These are phyloP conservation scores for Avicennia marina DNA, from an alignment of 257 asterid species.

Conservation along the genomic window DNA sequence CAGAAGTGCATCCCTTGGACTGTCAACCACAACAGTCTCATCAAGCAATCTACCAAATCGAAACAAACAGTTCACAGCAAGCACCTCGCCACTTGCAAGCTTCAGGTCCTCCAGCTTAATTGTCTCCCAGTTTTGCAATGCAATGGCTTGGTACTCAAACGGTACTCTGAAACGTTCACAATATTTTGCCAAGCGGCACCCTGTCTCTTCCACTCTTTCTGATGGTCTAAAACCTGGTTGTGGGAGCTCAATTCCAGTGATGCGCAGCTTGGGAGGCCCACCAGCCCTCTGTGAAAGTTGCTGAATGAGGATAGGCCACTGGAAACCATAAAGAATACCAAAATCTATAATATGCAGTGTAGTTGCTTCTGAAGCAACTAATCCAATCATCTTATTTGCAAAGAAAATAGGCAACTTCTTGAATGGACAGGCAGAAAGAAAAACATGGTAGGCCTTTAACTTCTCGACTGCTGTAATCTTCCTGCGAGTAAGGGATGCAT, in stretches of 20 bases:
- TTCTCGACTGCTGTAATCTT: conserved; percentile 67
- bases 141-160: conserved; percentile 71
- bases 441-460: conserved; percentile 77
- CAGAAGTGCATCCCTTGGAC: conserved; percentile 74
- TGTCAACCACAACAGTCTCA: conserved; percentile 58
- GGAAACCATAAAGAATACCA: conserved; percentile 81
- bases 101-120: conserved; percentile 66
- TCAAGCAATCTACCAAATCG: conserved; percentile 62
- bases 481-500: conserved; percentile 52
- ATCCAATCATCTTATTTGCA: conserved; percentile 54
- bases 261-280: conserved; percentile 76
- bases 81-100: conserved; percentile 51
- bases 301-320: conserved; percentile 85
- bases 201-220: conserved; percentile 76
- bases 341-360: conserved; percentile 75
- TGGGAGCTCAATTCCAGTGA: conserved; percentile 77
- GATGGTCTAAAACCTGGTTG: conserved; percentile 86
- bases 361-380: conserved; percentile 39
- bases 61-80: conserved; percentile 71
- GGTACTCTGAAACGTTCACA: conserved; percentile 78
- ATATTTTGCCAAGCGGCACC: conserved; percentile 61
- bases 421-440: conserved; percentile 70
- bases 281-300: conserved; percentile 46
- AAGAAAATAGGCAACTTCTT: conserved; percentile 56
- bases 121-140: conserved; percentile 68